Percentiles rank a stretch among this genome's conserved stretches.
Conservation (phyloP, 2,329 filamentous ascomycete species). For the Colletotrichum melonis region DNA sequence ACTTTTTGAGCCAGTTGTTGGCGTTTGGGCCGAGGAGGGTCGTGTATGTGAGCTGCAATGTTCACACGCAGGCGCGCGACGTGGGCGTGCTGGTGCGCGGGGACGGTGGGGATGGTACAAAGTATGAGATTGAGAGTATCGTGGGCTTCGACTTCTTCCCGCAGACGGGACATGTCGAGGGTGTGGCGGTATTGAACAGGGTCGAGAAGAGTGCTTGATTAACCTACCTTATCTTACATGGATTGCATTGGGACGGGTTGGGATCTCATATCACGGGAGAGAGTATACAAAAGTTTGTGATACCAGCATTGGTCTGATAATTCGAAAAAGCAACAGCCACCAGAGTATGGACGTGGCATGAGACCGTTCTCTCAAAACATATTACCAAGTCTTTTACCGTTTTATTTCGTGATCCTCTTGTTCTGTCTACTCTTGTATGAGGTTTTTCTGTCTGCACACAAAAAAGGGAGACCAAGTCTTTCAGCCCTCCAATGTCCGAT, state of each 20-base stretch:
- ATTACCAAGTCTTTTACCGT: slow-evolving; percentile 1
- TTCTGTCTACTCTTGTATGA: slow-evolving; percentile 28
- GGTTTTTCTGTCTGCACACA: slow-evolving; percentile 1
- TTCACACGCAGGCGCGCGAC: slow-evolving; percentile 96
- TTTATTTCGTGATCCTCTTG: neutral
- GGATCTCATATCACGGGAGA: neutral
- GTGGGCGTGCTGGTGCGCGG: slow-evolving; percentile 88
- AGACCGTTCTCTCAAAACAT: neutral
- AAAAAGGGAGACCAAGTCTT: neutral
- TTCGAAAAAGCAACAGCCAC: neutral
- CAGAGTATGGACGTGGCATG: neutral
- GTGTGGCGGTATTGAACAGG: slow-evolving; percentile 72
- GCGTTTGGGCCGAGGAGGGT: slow-evolving; percentile 81
- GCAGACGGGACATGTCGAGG: slow-evolving; percentile 80
- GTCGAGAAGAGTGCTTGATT: slow-evolving; percentile 52
- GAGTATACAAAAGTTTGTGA: slow-evolving; percentile 16
- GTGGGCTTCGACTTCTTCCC: slow-evolving; percentile 98
- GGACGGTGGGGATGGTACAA: slow-evolving; percentile 45
- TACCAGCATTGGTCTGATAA: slow-evolving; percentile 17
- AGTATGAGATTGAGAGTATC: slow-evolving; percentile 90
- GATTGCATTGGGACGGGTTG: neutral
- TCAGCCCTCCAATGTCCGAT: slow-evolving; percentile 25
- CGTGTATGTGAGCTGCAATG: slow-evolving; percentile 97
- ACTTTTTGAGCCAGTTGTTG: slow-evolving; percentile 85
- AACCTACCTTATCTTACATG: too few relatives aligned